Conservation (phyloP, 2,329 filamentous ascomycete genomes). For the Epichloe scottii region DNA sequence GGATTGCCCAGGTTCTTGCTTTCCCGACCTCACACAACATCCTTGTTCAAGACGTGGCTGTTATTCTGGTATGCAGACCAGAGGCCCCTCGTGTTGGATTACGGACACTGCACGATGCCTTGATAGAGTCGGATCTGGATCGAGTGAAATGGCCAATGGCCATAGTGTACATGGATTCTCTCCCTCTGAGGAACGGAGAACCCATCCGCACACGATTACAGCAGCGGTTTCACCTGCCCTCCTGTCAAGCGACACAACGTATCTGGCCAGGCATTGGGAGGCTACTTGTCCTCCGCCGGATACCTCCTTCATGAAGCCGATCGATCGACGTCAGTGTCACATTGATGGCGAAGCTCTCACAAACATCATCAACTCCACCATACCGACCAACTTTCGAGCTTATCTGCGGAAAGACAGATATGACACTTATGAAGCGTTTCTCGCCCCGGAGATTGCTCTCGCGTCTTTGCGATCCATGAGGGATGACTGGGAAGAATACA, state of each 20-base stretch:
- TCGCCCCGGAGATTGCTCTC: slow-evolving; percentile 1
- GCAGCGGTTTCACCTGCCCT: slow-evolving; percentile 28
- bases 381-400: neutral
- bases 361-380: neutral
- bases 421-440: slow-evolving; percentile 2
- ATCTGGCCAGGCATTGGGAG: slow-evolving; percentile 30
- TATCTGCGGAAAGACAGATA: neutral
- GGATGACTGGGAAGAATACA: slow-evolving; percentile 2
- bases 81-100: slow-evolving; percentile 30
- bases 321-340: slow-evolving; percentile 19
- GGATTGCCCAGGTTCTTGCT: slow-evolving; percentile 31
- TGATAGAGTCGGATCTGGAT: slow-evolving; percentile 30
- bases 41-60: slow-evolving; percentile 37
- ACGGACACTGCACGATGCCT: slow-evolving; percentile 29
- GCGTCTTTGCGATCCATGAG: neutral
- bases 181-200: slow-evolving; percentile 39
- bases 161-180: slow-evolving; percentile 37
- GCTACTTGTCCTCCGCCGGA: slow-evolving; percentile 33
- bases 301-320: slow-evolving; percentile 26
- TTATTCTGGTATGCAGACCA: slow-evolving; percentile 34
- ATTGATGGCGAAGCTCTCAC: slow-evolving; percentile 12
- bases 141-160: slow-evolving; percentile 34
- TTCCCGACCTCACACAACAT: slow-evolving; percentile 36
- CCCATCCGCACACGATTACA: slow-evolving; percentile 35
- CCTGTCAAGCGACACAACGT: slow-evolving; percentile 28